phyloP scores from a whole-genome alignment of 768 basidiomycete genomes.

The Sistotremastrum suecicum region DNA sequence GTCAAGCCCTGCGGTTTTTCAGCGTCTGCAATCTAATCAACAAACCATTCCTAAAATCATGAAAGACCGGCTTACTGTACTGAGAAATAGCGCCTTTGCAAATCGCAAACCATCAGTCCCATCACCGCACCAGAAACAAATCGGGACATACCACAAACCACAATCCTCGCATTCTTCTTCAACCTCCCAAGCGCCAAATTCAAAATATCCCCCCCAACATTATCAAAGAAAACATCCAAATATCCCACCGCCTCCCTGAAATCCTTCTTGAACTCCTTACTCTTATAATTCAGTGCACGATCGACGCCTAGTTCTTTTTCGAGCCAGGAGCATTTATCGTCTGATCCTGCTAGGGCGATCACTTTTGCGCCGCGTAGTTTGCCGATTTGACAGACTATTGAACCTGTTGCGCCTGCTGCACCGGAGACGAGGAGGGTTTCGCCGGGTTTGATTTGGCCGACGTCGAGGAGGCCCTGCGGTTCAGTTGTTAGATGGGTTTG shows the following conservation, averaged over 20 bases:
- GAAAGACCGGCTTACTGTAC: constrained; percentile 43
- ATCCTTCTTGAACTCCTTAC: constrained; percentile 49
- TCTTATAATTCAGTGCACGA: constrained; percentile 80
- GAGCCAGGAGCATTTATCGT: constrained; percentile 81
- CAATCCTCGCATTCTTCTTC: constrained; percentile 65
- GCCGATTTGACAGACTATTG: constrained; percentile 70
- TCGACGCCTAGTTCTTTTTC: constrained; percentile 72
- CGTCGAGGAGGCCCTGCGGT: constrained; percentile 61
- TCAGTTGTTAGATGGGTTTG: constrained; percentile 1
- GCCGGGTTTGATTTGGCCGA: constrained; percentile 68
- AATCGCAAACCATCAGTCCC: not conserved
- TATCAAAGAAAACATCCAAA: constrained; percentile 78
- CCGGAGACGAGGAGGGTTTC: constrained; percentile 81
- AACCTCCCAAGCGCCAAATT: constrained; percentile 63
- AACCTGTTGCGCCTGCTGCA: constrained; percentile 86
- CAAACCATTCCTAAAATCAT: not conserved
- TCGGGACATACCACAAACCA: constrained; percentile 56
- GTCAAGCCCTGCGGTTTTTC: constrained; percentile 49
- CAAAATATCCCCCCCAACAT: constrained; percentile 71
- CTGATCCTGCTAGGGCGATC: constrained; percentile 74
- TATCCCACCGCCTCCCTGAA: constrained; percentile 60
- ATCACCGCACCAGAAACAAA: not conserved
- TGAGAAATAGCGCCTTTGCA: constrained; percentile 64
- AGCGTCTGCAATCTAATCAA: constrained; percentile 26
- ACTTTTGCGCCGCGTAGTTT: constrained; percentile 70